Percentiles rank a stretch among this genome's conserved stretches.
Conservation (phyloP, 2,329 filamentous ascomycete genomes). For the Alternaria brassicae region DNA sequence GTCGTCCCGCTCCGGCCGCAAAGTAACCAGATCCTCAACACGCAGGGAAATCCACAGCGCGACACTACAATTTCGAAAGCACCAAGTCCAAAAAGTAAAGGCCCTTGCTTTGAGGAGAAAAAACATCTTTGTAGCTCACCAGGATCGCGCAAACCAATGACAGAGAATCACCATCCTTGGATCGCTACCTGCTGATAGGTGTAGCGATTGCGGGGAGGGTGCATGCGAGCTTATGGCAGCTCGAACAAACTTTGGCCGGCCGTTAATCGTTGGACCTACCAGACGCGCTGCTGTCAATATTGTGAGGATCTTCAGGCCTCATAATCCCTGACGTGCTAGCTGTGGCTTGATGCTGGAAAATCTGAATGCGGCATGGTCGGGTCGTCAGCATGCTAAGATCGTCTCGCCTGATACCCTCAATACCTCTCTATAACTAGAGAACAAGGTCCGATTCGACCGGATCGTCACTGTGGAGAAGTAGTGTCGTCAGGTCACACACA, state of each 20-base stretch:
- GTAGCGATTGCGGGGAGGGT: conserved; percentile 39
- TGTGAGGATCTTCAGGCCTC: conserved; percentile 39
- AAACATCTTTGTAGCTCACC: conserved; percentile 7
- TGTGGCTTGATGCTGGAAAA: conserved; percentile 42
- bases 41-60: conserved; percentile 10
- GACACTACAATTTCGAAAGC: neutral
- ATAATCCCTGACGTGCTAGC: conserved; percentile 32
- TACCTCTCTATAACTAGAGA: conserved; percentile 14
- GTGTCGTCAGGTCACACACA: conserved; percentile 28
- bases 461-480: conserved; percentile 6
- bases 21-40: conserved; percentile 29
- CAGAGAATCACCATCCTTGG: conserved; percentile 13
- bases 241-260: conserved; percentile 42
- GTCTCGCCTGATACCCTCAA: conserved; percentile 5
- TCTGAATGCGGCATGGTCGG: conserved; percentile 31
- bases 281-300: conserved; percentile 28
- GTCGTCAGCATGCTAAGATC: conserved; percentile 20
- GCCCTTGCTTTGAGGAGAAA: neutral
- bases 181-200: conserved; percentile 39
- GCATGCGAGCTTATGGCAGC: conserved; percentile 26
- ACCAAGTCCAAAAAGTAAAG: neutral
- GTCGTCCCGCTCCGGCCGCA: conserved; percentile 44
- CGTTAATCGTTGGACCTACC: conserved; percentile 34
- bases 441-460: conserved; percentile 10
- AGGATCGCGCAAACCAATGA: conserved; percentile 8